Evolutionary conservation across 1,284 basidiomycete species (phyloP).

Genomic region (Ganoderma sp.): DNA sequence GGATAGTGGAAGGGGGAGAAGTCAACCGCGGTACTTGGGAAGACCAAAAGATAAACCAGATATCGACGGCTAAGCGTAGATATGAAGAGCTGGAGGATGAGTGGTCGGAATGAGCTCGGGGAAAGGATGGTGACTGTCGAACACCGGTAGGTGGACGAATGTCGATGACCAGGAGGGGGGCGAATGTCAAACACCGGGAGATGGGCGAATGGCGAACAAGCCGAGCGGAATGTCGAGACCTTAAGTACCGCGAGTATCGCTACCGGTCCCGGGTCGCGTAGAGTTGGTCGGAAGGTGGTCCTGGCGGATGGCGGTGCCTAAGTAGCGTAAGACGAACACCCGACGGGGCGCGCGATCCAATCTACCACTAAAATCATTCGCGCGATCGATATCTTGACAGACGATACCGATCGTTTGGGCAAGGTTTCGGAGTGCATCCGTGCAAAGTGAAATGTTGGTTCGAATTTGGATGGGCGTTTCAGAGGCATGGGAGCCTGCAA

Average conservation of each 20-base stretch:
- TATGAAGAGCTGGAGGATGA: background rate
- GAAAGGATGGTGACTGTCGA: slow-evolving; percentile 5
- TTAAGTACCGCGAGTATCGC: slow-evolving; percentile 3
- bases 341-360: slow-evolving; percentile 1
- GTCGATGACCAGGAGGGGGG: background rate
- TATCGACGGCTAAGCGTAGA: background rate
- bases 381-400: slow-evolving; percentile 3
- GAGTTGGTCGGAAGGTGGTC: slow-evolving; percentile 14
- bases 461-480: background rate
- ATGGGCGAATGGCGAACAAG: no score
- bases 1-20: background rate
- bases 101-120: background rate
- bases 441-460: background rate
- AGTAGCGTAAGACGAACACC: slow-evolving; percentile 5
- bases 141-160: background rate
- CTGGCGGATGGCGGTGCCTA: slow-evolving; percentile 20
- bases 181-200: background rate
- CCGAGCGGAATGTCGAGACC: background rate
- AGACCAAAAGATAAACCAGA: background rate
- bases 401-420: background rate
- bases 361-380: background rate
- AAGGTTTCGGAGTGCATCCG: slow-evolving; percentile 1
- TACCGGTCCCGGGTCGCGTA: slow-evolving; percentile 6
- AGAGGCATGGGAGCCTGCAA: background rate
- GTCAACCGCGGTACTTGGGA: background rate